phyloP scores from a whole-genome alignment of 192 early-diverging fungal species.

The Gaertneriomyces semiglobifer region DNA sequence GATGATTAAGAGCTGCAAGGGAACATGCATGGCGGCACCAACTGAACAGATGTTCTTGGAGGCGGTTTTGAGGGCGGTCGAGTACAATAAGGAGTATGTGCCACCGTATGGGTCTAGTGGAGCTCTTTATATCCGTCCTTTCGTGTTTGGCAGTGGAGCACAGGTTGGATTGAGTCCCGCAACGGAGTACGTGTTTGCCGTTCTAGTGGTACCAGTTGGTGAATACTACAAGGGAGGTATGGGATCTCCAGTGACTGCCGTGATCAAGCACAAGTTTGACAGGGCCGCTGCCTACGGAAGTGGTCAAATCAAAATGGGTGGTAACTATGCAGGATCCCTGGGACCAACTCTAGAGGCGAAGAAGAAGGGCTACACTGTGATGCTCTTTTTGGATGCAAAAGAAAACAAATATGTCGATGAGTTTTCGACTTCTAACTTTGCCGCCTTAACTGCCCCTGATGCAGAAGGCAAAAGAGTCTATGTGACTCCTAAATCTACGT shows the following conservation, averaged over 20 bases:
- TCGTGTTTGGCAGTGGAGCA: slow-evolving; percentile 67
- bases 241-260: slow-evolving; percentile 60
- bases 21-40: slow-evolving; percentile 59
- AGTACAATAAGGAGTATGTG: slow-evolving; percentile 66
- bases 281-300: slow-evolving; percentile 54
- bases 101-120: slow-evolving; percentile 69
- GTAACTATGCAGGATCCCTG: slow-evolving; percentile 68
- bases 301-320: slow-evolving; percentile 66
- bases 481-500: slow-evolving; percentile 63
- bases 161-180: slow-evolving; percentile 55
- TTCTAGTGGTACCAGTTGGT: slow-evolving; percentile 69
- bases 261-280: slow-evolving; percentile 66
- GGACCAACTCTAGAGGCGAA: slow-evolving; percentile 57
- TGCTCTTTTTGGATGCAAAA: slow-evolving; percentile 67
- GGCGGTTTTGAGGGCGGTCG: slow-evolving; percentile 53
- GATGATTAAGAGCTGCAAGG: slow-evolving; percentile 52
- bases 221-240: slow-evolving; percentile 42
- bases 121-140: slow-evolving; percentile 69
- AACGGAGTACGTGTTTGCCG: slow-evolving; percentile 58
- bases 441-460: slow-evolving; percentile 56
- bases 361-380: slow-evolving; percentile 63
- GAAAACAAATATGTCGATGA: slow-evolving; percentile 67
- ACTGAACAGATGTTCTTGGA: slow-evolving; percentile 61
- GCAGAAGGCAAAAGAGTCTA: slow-evolving; percentile 51
- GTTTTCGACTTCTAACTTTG: slow-evolving; percentile 77